Evolutionary conservation across 1,284 basidiomycete genomes (phyloP), one percentile per base, ranked within the genome.

Genomic region (Cryptococcus maquisensis): DNA sequence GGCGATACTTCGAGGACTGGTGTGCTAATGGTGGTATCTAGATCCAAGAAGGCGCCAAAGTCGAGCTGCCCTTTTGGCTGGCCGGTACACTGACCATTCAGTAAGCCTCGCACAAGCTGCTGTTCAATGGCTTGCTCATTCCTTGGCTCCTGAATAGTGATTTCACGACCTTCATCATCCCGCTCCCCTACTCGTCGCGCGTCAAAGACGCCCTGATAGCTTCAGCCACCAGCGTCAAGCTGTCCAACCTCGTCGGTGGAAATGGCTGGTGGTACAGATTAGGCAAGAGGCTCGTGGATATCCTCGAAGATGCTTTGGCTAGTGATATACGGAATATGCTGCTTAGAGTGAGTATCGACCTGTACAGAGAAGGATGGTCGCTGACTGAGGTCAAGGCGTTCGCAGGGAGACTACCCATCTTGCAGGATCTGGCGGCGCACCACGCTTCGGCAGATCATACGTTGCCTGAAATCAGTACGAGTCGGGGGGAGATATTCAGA

Each of bases 391-490:
- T 49, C 5, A 47, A 92, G 89, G 84, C 91, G 28, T 92, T 94
- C 74, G 82, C 82, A 16, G 80, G 81, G 41, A 87, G 91, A 26
- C 79, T 94, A 0, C 81, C 86, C 0, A 85, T 92, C 61, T 80
- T 91, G 18, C 84, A 93, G 61, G 91, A 95, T 72, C 88, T 94
- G 68, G 88, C 91, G 1, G 89, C 92, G 57, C 90, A 95, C 75
- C 88, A 86, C 26, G 84, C 86, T 0, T 79, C 89, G 10, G 84
- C 80, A 39, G 83, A 83, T 51, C 80, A 79, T 36, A 67, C 66
- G 78, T 80, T 39, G 9, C 55, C 67, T 1, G 70, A 72, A 42
- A 48, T 51, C 3, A 66, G 65, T 15, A 55, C 63, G 3, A 71
- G 67, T 13, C 61, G 77, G 0, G 83, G 88, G 10, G 86, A 88